These are phyloP conservation scores for Pythium vanterpoolii DNA, from an alignment of 352 stramenopile species.

Conservation along the genomic window DNA sequence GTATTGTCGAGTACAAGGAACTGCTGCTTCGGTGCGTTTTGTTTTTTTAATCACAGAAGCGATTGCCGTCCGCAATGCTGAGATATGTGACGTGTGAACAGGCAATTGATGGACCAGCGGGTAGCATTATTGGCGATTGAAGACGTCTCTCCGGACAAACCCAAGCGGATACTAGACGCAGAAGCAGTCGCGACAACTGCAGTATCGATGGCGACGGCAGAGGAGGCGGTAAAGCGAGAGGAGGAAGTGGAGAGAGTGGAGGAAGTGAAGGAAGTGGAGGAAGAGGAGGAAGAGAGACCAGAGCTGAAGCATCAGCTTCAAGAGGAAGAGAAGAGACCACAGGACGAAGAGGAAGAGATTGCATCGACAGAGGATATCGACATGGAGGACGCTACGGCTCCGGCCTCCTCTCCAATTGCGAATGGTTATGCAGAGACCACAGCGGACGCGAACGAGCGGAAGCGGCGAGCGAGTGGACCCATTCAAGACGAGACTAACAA, in stretches of 20 bases:
- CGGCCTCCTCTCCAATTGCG: not conserved
- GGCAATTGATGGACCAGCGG: conserved; percentile 61
- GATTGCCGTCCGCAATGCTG: not conserved
- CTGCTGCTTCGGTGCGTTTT: conserved; percentile 54
- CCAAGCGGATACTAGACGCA: conserved; percentile 11
- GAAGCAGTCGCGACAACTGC: not conserved
- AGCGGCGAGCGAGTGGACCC: conserved; percentile 3
- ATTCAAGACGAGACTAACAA: not conserved
- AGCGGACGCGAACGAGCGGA: conserved; percentile 1
- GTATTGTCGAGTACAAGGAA: conserved; percentile 74
- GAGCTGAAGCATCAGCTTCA: too few relatives aligned
- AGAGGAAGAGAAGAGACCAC: not conserved
- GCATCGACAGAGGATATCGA: conserved; percentile 12
- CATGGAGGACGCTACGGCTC: not conserved
- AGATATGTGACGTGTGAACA: conserved; percentile 27
- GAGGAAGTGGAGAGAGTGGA: not conserved
- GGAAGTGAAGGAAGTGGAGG: conserved; percentile 2
- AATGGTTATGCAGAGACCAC: conserved; percentile 19
- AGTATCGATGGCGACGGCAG: not conserved
- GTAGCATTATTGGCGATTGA: conserved; percentile 31
- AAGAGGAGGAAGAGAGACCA: conserved; percentile 1
- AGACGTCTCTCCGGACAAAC: conserved; percentile 25
- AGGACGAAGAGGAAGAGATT: conserved; percentile 3
- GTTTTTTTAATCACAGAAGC: not conserved
- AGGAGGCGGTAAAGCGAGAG: not conserved